Percentiles rank a stretch among this genome's conserved stretches.
phyloP scores from a whole-genome alignment of 257 asterid genomes.

The Handroanthus guayacan region DNA sequence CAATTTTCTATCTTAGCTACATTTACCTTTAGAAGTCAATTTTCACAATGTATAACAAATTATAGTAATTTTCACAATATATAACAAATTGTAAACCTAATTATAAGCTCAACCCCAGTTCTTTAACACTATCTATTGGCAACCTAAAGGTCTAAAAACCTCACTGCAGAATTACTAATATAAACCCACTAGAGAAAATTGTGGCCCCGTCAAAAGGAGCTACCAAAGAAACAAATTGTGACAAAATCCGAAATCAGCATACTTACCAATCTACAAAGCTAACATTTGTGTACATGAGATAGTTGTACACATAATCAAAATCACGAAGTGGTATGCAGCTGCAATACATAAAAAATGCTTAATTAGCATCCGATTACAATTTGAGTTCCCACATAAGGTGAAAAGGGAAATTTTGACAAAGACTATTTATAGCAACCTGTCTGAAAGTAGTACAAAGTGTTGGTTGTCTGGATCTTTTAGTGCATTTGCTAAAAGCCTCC shows the following conservation, averaged over 20 bases:
- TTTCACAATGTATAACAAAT: no score
- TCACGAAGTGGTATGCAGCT: constrained; percentile 92
- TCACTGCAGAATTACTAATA: constrained; percentile 5
- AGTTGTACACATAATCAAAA: constrained; percentile 89
- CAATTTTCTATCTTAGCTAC: neutral
- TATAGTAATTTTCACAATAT: no score
- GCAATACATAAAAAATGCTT: constrained; percentile 51
- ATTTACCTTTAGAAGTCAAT: neutral
- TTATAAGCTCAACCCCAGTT: no score
- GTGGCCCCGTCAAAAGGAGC: constrained; percentile 11
- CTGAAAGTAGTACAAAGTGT: constrained; percentile 93
- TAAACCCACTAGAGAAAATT: neutral
- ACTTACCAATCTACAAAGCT: constrained; percentile 94
- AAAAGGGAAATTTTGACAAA: constrained; percentile 53
- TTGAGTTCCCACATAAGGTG: constrained; percentile 23
- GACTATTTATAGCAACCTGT: constrained; percentile 63
- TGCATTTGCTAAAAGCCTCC: constrained; percentile 85
- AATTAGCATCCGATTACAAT: constrained; percentile 36
- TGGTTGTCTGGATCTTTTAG: constrained; percentile 85
- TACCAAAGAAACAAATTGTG: neutral
- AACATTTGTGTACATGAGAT: constrained; percentile 90
- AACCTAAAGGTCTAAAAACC: constrained; percentile 12
- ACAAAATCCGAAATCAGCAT: constrained; percentile 16
- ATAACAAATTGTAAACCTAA: no score
- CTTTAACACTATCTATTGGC: no score